Base-by-base conservation (phyloP, 2,329 filamentous ascomycete species). In the Botrytis pseudocinerea region DNA sequence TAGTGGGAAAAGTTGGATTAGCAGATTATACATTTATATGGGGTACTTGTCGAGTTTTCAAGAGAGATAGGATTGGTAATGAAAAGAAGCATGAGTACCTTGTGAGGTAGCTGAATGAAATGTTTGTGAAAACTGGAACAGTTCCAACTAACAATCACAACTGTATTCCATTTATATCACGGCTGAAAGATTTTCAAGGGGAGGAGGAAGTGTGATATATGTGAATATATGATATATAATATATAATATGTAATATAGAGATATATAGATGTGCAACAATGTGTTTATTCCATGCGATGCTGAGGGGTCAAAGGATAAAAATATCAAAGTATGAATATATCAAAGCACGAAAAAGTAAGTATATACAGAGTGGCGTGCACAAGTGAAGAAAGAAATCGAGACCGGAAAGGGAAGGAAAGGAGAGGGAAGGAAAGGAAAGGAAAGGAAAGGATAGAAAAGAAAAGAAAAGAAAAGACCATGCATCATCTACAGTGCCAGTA, bases 51-150 rank as follows among this genome's bases (percentile, higher is more conserved):
- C 44, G 44, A 64, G 44, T 38, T 57, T 71, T 71, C 12, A 51
- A 70, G n/a, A 20, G 8, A 51, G 64, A 54, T 40, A 28, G 48
- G 46, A 54, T 66, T 66, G 64, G 63, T 38, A 68, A 68, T 42
- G 48, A 22, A 42, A 57, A 68, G 46, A 51, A 51, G 48, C 48
- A 54, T 54, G 28, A 28, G 64, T 42, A 68, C 64, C 64, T 68
- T 57, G 25, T 40, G 35, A 57, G 48, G 14, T 40, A 22, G 25
- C 14, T 40, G 32, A 42, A 42, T 68, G 35, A 42, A 32, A 64
- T 46, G 46, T 66, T 38, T 54, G 46, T 40, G 64, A 66, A 54
- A 40, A n/a, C 48, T 54, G 48, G 48, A 54, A 54, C 48, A 0
- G 14, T 28, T 12, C 22, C 51, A 20, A n/a, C 42, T 8, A n/a